These are phyloP conservation scores for Fusarium sp. DNA, from an alignment of 2,329 filamentous ascomycete genomes.

Conservation along the genomic window DNA sequence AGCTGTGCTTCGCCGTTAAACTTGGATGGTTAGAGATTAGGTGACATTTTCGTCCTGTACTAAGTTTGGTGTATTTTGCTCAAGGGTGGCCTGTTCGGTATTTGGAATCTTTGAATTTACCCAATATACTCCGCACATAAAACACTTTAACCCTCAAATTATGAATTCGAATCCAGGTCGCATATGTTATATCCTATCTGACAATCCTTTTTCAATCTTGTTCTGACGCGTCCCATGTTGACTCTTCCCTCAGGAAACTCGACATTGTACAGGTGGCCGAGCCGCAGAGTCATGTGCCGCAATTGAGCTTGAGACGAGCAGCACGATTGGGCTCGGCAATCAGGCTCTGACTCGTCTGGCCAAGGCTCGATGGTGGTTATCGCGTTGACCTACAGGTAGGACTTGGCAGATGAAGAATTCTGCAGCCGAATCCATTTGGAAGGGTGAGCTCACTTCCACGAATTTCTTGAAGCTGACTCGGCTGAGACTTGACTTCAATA, in stretches of 20 bases:
- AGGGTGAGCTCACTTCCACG: too few relatives aligned
- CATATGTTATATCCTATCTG: neutral
- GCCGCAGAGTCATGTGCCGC: conserved; percentile 1
- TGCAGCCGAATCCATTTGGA: too few relatives aligned
- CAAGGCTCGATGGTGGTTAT: neutral
- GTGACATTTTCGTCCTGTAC: rapidly evolving
- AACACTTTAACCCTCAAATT: neutral
- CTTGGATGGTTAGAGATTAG: neutral
- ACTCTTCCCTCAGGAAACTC: neutral
- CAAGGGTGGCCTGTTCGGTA: neutral
- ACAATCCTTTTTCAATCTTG: neutral
- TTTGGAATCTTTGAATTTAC: neutral
- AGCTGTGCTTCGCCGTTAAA: neutral
- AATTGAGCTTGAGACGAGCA: neutral
- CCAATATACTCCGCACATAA: neutral
- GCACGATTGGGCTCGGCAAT: neutral
- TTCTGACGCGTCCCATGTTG: neutral
- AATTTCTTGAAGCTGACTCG: neutral
- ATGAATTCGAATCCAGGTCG: neutral
- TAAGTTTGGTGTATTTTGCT: neutral
- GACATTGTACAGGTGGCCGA: neutral
- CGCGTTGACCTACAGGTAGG: neutral
- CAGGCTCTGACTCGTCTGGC: neutral
- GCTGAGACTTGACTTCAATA: too few relatives aligned
- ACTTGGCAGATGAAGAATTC: neutral